Conservation (phyloP, 2,329 filamentous ascomycete species). For the Ambrosiella beaveri region DNA sequence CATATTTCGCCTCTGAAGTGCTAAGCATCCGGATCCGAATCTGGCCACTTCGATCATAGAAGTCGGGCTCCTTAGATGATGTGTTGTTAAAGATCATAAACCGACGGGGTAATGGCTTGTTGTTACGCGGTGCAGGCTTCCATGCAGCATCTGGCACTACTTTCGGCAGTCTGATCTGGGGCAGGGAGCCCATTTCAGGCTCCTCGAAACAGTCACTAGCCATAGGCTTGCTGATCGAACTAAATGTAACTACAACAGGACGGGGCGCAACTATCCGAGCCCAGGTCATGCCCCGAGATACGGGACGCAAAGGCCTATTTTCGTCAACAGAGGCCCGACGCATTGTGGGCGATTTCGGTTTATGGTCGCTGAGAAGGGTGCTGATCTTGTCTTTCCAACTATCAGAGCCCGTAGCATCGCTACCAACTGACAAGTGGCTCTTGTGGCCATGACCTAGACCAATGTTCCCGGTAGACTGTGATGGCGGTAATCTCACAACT, state of each 20-base stretch:
- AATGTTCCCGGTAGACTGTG: constrained; percentile 14
- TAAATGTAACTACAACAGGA: background rate
- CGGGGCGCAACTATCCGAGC: background rate
- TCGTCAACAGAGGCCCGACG: constrained; percentile 2
- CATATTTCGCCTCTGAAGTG: constrained; percentile 23
- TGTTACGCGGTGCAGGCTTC: constrained; percentile 37
- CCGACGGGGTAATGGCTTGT: constrained; percentile 36
- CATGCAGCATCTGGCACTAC: constrained; percentile 45
- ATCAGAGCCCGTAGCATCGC: background rate
- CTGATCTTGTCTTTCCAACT: constrained; percentile 74
- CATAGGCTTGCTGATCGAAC: constrained; percentile 34
- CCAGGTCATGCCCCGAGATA: background rate
- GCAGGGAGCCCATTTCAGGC: constrained; percentile 64
- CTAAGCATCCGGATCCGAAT: constrained; percentile 23
- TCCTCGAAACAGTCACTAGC: constrained; percentile 69
- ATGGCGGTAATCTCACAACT: constrained; percentile 64
- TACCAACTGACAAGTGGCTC: background rate
- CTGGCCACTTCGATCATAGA: constrained; percentile 19
- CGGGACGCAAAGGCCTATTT: background rate
- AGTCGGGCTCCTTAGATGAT: constrained; percentile 22
- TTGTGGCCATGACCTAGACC: background rate
- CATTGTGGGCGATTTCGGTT: constrained; percentile 3
- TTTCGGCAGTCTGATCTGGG: constrained; percentile 49
- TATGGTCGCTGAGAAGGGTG: constrained; percentile 47
- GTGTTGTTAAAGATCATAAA: constrained; percentile 26